Conservation (phyloP, 306 rosid genomes). For the Ormosia semicastrata region DNA sequence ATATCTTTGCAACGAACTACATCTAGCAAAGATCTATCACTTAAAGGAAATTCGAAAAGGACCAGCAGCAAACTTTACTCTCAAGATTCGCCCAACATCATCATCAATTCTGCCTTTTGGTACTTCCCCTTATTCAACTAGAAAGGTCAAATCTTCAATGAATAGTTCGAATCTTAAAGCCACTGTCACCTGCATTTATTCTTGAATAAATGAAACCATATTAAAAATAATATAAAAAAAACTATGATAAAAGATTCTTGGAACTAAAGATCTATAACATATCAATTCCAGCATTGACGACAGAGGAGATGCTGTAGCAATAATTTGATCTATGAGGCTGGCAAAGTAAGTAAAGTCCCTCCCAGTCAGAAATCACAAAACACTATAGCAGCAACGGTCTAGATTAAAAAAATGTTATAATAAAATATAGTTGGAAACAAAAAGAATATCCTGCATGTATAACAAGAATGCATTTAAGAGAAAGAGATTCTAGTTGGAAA, state of each 20-base stretch:
- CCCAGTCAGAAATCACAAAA: constrained; percentile 86
- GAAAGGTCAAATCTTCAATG: constrained; percentile 48
- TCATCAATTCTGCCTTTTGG: constrained; percentile 72
- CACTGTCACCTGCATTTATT: too few species aligned
- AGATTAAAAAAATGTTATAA: background rate
- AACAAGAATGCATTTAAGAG: too few species aligned
- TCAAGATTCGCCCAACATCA: constrained; percentile 77
- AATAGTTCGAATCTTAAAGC: constrained; percentile 10
- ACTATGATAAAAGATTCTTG: background rate
- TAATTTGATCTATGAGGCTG: constrained; percentile 60
- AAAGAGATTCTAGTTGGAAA: too few species aligned
- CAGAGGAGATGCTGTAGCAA: constrained; percentile 56
- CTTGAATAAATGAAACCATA: too few species aligned
- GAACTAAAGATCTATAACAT: constrained; percentile 54
- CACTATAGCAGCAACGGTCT: constrained; percentile 51
- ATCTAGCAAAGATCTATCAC: constrained; percentile 70
- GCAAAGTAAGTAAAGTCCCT: constrained; percentile 67
- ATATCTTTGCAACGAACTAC: constrained; percentile 92
- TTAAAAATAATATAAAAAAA: background rate
- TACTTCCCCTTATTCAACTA: constrained; percentile 67
- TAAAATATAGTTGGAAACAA: too few species aligned
- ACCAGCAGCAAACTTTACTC: constrained; percentile 83
- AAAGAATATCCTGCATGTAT: too few species aligned
- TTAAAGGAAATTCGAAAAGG: constrained; percentile 69
- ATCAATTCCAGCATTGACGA: constrained; percentile 83